Base-by-base conservation (phyloP, 345 rosid genomes). In the Citrus glauca region DNA sequence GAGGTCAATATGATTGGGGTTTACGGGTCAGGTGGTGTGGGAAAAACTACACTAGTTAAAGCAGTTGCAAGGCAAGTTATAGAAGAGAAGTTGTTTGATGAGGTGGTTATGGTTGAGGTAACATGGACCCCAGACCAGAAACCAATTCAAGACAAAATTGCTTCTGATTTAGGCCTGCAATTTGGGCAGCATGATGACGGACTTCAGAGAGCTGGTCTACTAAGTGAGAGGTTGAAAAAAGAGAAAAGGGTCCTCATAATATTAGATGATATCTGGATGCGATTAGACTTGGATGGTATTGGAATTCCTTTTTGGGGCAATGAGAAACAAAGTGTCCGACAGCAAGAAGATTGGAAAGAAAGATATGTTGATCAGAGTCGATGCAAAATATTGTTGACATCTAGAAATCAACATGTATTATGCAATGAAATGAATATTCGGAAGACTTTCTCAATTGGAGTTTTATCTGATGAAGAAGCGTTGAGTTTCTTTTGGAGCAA, bases 351-450 rank as follows among this genome's bases (percentile, higher is more conserved):
- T 8, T 40, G 45, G 45, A 40, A 40, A 8, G 45, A 42, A 9
- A 42, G 48, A 42, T 42, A 28, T 57, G 63, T 62, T 63, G 38
- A 48, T 71, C 62, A 10, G 2, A 1, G 70, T 5, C 70, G 56
- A n/a, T 81, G 85, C 77, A 85, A 78, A 28, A 0, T 87, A 28
- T 57, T 87, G 19, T 1, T 87, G 16, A 81, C 86, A 0, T 79
- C 88, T 0, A 79, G 81, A 55, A 13, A 20, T 2, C 37, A 6
- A 28, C 25, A 65, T 33, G 71, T 87, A 13, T 64, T 84, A 35
- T 1, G 1, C 10, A 13, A 40, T 37, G 74, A 30, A 22, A 77
- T 82, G 89, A 63, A 57, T 19, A 20, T 27, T 50, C 61, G 62
- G 2, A 74, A 42, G 33, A 25, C 13, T 16, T n/a, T 69, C 22